Evolutionary conservation across 345 rosid genomes (phyloP).

Genomic region (Balakata baccata): DNA sequence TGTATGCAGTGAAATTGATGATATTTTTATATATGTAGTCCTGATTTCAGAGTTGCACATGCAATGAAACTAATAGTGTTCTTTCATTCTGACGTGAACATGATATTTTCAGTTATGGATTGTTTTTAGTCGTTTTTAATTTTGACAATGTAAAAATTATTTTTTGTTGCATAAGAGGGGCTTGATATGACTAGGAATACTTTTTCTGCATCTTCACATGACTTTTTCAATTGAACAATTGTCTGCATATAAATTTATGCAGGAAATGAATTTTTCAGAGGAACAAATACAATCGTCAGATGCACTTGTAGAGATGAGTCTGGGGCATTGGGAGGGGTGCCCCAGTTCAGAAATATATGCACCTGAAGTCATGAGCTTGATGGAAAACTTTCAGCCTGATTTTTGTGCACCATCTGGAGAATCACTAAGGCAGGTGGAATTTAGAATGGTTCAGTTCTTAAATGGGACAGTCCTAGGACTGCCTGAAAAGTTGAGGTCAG

Average conservation of each 20-base stretch:
- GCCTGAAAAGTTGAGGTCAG: constrained; percentile 65
- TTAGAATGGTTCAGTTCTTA: constrained; percentile 83
- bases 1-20: not conserved
- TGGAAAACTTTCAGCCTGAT: constrained; percentile 79
- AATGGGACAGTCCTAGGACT: constrained; percentile 54
- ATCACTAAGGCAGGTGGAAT: constrained; percentile 89
- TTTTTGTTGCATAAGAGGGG: constrained; percentile 8
- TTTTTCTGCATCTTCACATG: not conserved
- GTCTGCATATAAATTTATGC: constrained; percentile 28
- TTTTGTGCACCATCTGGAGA: constrained; percentile 86
- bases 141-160: not conserved
- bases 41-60: not conserved
- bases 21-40: not conserved
- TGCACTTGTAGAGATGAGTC: constrained; percentile 66
- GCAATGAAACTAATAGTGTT: too few species aligned
- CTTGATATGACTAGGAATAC: not conserved
- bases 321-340: constrained; percentile 89
- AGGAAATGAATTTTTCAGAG: constrained; percentile 77
- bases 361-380: constrained; percentile 54
- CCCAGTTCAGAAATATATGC: constrained; percentile 54
- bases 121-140: not conserved
- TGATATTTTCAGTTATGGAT: not conserved
- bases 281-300: constrained; percentile 71
- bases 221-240: constrained; percentile 32
- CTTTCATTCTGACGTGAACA: not conserved